Evolutionary conservation across 345 rosid species (phyloP).

Genomic region (Arabidopsis suecica): DNA sequence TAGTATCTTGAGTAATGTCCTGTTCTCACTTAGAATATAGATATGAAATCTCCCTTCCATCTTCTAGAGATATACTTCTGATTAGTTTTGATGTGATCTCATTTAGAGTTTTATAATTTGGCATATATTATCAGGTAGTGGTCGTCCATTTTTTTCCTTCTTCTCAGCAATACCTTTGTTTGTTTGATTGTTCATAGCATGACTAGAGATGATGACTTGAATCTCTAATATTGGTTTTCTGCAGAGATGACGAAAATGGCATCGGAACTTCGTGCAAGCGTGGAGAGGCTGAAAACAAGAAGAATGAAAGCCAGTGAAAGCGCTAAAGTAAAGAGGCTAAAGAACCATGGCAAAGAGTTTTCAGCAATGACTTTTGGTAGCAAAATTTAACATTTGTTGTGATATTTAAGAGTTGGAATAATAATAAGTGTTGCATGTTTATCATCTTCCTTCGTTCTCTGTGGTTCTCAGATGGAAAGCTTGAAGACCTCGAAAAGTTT

Average conservation of each 20-base stretch:
- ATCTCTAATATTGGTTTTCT: slow-evolving; percentile 25
- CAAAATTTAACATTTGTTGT: slow-evolving; percentile 17
- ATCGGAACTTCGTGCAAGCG: slow-evolving; percentile 59
- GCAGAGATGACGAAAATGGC: slow-evolving; percentile 68
- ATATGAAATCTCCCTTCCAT: background rate
- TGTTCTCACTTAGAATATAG: slow-evolving; percentile 14
- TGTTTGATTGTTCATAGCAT: slow-evolving; percentile 16
- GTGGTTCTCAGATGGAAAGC: slow-evolving; percentile 46
- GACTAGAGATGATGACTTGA: background rate
- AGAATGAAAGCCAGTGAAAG: slow-evolving; percentile 45
- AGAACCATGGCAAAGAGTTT: slow-evolving; percentile 44
- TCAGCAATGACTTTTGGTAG: slow-evolving; percentile 32
- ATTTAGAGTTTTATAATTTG: too few species aligned
- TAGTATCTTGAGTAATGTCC: background rate
- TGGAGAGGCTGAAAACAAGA: slow-evolving; percentile 50
- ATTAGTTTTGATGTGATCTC: background rate
- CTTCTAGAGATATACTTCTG: slow-evolving; percentile 4
- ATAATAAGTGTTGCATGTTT: slow-evolving; percentile 5
- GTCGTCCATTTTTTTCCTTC: background rate
- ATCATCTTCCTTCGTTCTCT: background rate
- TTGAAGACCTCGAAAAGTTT: slow-evolving; percentile 68
- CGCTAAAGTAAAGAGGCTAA: slow-evolving; percentile 45
- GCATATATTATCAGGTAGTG: background rate
- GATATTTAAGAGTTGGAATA: background rate
- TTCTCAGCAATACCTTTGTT: background rate